Percentiles rank a stretch among this genome's conserved stretches.
Conservation (phyloP, 129 eudicot species). For the Saussurea involucrata region DNA sequence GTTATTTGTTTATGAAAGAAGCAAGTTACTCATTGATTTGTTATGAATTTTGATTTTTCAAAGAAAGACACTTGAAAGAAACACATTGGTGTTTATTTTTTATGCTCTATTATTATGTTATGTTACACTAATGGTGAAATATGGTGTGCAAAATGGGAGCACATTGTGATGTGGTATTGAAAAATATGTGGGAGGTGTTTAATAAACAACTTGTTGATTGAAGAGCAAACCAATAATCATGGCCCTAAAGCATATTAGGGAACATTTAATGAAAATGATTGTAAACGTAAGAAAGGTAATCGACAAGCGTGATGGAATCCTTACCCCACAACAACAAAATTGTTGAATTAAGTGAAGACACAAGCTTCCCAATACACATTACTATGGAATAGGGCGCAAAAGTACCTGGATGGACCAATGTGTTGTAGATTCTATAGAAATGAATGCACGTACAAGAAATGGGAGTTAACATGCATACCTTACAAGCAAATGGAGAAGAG, state of each 20-base stretch:
- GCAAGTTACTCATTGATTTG: no score
- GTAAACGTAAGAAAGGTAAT: not conserved
- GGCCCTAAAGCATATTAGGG: not conserved
- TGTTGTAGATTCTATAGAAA: not conserved
- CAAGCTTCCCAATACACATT: no score
- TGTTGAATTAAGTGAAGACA: not conserved
- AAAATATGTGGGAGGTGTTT: not conserved
- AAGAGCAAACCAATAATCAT: not conserved
- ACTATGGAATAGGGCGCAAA: no score
- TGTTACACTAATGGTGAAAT: not conserved
- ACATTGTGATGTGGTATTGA: not conserved
- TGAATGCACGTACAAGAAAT: not conserved
- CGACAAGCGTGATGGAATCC: no score
- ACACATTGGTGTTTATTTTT: fast-evolving
- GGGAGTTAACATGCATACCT: no score
- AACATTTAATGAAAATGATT: not conserved
- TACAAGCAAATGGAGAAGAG: not conserved
- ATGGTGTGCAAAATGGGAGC: not conserved
- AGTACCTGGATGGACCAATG: not conserved
- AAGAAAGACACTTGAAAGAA: no score
- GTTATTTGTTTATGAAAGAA: no score
- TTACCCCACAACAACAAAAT: not conserved
- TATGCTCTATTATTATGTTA: no score
- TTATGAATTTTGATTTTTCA: not conserved
- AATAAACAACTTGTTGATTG: not conserved